A percentile compares a stretch with the other conserved stretches of the same genome.
Evolutionary conservation across 139 green algal species (phyloP).

Genomic region (Zygnema cylindricum): DNA sequence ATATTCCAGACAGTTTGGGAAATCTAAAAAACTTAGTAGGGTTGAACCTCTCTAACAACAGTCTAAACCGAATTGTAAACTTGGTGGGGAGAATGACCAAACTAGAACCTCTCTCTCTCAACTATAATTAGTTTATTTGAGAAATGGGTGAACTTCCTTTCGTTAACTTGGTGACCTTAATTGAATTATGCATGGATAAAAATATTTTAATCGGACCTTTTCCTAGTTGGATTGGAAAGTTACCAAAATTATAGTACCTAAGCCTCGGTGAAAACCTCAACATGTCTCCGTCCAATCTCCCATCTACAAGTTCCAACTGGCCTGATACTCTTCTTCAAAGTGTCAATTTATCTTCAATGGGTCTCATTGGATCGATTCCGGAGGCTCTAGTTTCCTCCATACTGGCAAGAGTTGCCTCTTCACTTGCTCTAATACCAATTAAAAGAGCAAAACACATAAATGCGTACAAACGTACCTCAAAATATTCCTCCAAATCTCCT

Average conservation of each 20-base stretch:
- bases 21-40: not conserved
- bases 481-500: no score
- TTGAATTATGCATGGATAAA: not conserved
- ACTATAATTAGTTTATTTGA: not conserved
- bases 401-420: no score
- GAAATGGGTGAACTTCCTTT: not conserved
- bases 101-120: not conserved
- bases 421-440: no score
- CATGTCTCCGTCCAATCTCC: not conserved
- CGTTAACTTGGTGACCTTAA: not conserved
- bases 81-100: not conserved
- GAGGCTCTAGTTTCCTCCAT: not conserved
- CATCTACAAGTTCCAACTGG: not conserved
- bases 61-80: not conserved
- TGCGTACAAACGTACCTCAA: no score
- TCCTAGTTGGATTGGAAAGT: not conserved
- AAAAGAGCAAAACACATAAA: no score
- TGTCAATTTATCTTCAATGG: not conserved
- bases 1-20: not conserved
- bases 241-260: not conserved
- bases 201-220: not conserved
- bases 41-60: slow-evolving; percentile 20
- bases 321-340: not conserved
- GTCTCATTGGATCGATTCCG: slow-evolving; percentile 28
- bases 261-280: not conserved